A percentile compares a stretch with the other conserved stretches of the same genome.
Conservation (phyloP, 163 green algal species). For the Chloromonas sp. region DNA sequence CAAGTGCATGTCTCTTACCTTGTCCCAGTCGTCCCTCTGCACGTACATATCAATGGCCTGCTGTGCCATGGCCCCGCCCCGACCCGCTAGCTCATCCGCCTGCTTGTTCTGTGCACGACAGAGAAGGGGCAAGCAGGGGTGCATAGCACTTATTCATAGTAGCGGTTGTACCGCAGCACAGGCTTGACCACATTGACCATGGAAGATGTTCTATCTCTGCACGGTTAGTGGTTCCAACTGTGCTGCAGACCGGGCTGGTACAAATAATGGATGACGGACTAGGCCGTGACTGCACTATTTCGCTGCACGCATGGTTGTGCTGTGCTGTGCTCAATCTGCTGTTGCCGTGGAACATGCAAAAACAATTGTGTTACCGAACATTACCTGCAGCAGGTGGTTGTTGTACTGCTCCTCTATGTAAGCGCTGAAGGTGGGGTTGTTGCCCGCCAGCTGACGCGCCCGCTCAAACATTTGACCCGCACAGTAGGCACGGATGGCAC, state of each 20-base stretch:
- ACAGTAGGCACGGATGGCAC: constrained; percentile 48
- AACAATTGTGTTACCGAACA: background rate
- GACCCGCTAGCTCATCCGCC: constrained; percentile 44
- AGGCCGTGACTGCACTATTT: too few relatives aligned
- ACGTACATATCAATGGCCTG: constrained; percentile 59
- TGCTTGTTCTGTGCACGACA: constrained; percentile 30
- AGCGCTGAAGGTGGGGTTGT: constrained; percentile 48
- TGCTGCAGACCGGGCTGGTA: too few relatives aligned
- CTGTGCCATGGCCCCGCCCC: constrained; percentile 17
- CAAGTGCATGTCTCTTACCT: constrained; percentile 12
- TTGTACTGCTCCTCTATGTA: constrained; percentile 62
- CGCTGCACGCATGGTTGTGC: too few relatives aligned
- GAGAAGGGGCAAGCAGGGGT: background rate
- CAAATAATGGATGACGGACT: too few relatives aligned
- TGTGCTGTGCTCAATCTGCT: background rate
- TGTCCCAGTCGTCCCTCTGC: constrained; percentile 62
- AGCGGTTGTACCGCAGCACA: background rate
- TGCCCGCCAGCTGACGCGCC: constrained; percentile 44
- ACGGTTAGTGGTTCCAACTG: too few relatives aligned
- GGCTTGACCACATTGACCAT: background rate
- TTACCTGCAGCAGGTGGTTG: constrained; percentile 31
- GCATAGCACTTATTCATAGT: too few relatives aligned
- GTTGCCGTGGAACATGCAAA: background rate
- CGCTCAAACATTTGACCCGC: constrained; percentile 57
- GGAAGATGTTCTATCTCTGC: too few relatives aligned